Evolutionary conservation across 2,329 filamentous ascomycete species (phyloP), one percentile per base, ranked within the genome.

Genomic region (Hymenoscyphus scutula): DNA sequence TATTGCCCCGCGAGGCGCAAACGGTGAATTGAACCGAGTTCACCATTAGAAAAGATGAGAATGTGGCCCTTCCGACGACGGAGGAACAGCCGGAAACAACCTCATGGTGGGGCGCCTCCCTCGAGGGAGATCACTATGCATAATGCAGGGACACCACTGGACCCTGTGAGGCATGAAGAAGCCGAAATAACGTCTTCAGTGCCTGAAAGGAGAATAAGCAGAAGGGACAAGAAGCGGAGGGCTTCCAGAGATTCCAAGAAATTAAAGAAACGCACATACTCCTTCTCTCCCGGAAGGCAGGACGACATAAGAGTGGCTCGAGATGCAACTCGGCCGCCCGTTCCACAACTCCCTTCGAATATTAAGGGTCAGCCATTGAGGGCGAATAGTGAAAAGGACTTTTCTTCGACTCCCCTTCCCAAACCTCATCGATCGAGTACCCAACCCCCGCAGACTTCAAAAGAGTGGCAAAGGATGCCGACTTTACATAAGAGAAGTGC

Each of bases 1-100:
- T 34, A 37, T 55, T 56, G 58, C 60, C 54, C 62, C 59, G 60
- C 41, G 58, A 55, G 62, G 65, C 59, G 60, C 11, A 41, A 54
- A 60, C 60, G 45, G 63, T 66, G 61, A 64, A 72, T 71, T 70
- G 70, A 68, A 74, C 68, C 57, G 94, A 94, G 90, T 86, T 88
- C 74, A 48, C 41, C 13, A 25, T 25, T 23, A 23, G 19, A 19
- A 48, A 48, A 23, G 41, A 48, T 48, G 41, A 48, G 41, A 23
- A 80, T 93, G 76, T 96, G 91, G 92, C 90, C 88, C 65, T 96
- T 96, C 77, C 83, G 88, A 77, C 87, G 89, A 73, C 41, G 41
- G 41, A 88, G 83, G 78, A 88, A 84, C 77, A 88, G 86, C 76
- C 87, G 87, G 77, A 85, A 81, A 77, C 80, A 82, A 73, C 76